Percentiles rank a stretch among this genome's conserved stretches.
Evolutionary conservation across 116 monocot species (phyloP).

Genomic region (Trichopus zeylanicus): DNA sequence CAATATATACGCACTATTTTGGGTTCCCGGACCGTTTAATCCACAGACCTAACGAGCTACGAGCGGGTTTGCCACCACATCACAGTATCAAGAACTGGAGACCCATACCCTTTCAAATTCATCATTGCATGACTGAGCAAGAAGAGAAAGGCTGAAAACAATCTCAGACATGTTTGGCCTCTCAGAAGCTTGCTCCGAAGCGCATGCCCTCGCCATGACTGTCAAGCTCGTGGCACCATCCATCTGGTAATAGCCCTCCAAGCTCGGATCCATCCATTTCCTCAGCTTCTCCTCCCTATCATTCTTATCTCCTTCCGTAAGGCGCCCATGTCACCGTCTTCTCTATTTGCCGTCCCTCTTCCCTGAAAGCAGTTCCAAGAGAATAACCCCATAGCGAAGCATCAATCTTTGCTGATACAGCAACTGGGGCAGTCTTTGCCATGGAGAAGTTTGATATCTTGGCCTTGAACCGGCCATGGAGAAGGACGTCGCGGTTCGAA

Average conservation of each 20-base stretch:
- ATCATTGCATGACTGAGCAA: slow-evolving; percentile 14
- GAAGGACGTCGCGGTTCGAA: slow-evolving; percentile 32
- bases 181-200: slow-evolving; percentile 11
- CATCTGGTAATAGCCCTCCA: slow-evolving; percentile 12
- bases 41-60: too few relatives aligned
- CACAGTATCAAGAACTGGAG: slow-evolving; percentile 8
- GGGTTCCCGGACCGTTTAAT: too few relatives aligned
- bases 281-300: slow-evolving; percentile 19
- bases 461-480: slow-evolving; percentile 26
- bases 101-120: slow-evolving; percentile 8
- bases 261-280: slow-evolving; percentile 32
- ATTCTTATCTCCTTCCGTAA: slow-evolving; percentile 17
- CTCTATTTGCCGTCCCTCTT: slow-evolving; percentile 16
- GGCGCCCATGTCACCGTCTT: slow-evolving; percentile 2
- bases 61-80: slow-evolving; percentile 1
- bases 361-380: slow-evolving; percentile 39
- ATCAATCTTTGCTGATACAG: slow-evolving; percentile 4
- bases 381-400: slow-evolving; percentile 26
- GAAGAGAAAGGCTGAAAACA: slow-evolving; percentile 30
- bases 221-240: slow-evolving; percentile 28
- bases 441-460: slow-evolving; percentile 38
- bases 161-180: slow-evolving; percentile 34
- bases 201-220: slow-evolving; percentile 29
- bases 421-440: slow-evolving; percentile 14
- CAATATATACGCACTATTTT: too few relatives aligned